These are phyloP conservation scores for Chromosphaera perkinsii DNA, from an alignment of 208 protist genomes.

Conservation along the genomic window DNA sequence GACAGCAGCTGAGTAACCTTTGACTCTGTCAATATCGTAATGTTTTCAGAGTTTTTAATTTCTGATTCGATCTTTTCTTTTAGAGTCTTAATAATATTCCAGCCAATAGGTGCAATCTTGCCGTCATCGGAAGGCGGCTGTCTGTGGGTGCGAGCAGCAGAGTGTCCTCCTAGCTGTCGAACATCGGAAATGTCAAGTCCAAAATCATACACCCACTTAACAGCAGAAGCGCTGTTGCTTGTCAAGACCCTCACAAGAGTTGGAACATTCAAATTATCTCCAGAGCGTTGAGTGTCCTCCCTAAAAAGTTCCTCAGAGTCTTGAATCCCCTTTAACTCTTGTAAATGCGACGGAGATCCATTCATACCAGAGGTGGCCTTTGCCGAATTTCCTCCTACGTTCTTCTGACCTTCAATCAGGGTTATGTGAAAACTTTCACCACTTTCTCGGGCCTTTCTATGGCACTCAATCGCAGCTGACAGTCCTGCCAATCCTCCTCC, in stretches of 20 bases:
- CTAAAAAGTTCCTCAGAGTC: constrained; percentile 59
- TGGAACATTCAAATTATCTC: constrained; percentile 62
- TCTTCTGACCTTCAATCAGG: constrained; percentile 77
- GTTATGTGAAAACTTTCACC: constrained; percentile 64
- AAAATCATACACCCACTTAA: constrained; percentile 69
- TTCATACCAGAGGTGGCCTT: constrained; percentile 93
- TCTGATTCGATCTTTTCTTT: constrained; percentile 65
- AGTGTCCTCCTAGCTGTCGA: constrained; percentile 78
- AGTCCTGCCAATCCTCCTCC: constrained; percentile 61
- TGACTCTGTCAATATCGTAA: not conserved
- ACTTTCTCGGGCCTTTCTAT: too few species aligned
- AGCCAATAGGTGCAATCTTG: constrained; percentile 71
- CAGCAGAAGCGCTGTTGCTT: constrained; percentile 61
- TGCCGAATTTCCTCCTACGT: constrained; percentile 83
- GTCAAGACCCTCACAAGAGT: constrained; percentile 75
- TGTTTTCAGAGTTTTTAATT: constrained; percentile 17
- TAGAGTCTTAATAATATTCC: constrained; percentile 75
- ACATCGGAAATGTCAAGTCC: constrained; percentile 73
- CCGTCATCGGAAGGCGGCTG: constrained; percentile 58
- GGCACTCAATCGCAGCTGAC: constrained; percentile 45
- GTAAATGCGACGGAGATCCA: constrained; percentile 71
- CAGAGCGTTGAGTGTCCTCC: constrained; percentile 52
- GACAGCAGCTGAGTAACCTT: constrained; percentile 66
- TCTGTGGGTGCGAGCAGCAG: constrained; percentile 73
- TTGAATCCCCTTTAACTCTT: constrained; percentile 63